A percentile compares a stretch with the other conserved stretches of the same genome.
phyloP scores from a whole-genome alignment of 2,329 filamentous ascomycete species.

The Fusarium verrucosum region DNA sequence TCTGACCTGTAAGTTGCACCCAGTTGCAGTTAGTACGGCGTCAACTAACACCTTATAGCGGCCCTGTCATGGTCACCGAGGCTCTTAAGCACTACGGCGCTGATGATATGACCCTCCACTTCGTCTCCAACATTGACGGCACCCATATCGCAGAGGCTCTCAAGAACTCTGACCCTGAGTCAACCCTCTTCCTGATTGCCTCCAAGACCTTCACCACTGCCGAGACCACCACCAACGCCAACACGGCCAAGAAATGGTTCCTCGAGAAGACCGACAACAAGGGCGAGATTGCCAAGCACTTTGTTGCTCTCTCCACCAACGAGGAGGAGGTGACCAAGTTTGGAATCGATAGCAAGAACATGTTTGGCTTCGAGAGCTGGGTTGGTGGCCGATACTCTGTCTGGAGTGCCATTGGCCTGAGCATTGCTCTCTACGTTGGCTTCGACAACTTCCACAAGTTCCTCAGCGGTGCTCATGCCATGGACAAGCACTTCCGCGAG shows the following conservation, averaged over 20 bases:
- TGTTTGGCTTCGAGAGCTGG: constrained; percentile 99
- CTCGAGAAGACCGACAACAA: constrained; percentile 79
- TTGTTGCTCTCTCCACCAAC: constrained; percentile 97
- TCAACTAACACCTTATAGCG: constrained; percentile 60
- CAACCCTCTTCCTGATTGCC: constrained; percentile 97
- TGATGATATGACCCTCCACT: constrained; percentile 88
- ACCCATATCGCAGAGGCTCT: constrained; percentile 97
- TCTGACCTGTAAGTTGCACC: constrained; percentile 86
- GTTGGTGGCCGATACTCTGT: constrained; percentile 98
- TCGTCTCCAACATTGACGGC: constrained; percentile 99
- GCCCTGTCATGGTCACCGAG: constrained; percentile 98
- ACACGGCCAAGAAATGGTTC: constrained; percentile 98
- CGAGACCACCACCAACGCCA: constrained; percentile 96
- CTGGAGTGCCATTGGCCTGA: constrained; percentile 97
- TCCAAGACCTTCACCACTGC: constrained; percentile 99
- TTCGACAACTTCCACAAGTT: constrained; percentile 98
- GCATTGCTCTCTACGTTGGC: constrained; percentile 92
- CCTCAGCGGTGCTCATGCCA: constrained; percentile 90
- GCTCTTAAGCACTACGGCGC: constrained; percentile 94
- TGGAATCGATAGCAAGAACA: constrained; percentile 98
- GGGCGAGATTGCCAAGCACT: constrained; percentile 96
- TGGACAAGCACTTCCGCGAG: constrained; percentile 98
- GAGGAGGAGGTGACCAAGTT: constrained; percentile 96
- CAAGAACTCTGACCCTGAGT: constrained; percentile 89
- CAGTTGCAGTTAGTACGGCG: not conserved